Evolutionary conservation across 495 filamentous ascomycete species (phyloP).

Genomic region (Penicillium subrubescens): DNA sequence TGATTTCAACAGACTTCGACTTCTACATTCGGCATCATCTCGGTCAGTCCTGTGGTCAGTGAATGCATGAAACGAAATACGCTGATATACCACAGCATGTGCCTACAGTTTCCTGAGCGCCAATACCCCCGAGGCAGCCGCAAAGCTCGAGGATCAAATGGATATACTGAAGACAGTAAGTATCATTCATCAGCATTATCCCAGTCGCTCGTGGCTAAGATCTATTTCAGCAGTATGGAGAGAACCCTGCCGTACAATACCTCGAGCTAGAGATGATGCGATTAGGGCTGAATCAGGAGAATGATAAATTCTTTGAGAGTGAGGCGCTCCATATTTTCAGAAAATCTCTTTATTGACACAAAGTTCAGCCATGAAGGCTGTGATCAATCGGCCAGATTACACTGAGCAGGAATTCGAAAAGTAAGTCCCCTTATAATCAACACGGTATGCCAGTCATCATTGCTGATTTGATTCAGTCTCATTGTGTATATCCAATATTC

Average conservation of each 20-base stretch:
- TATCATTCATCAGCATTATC: too few species aligned
- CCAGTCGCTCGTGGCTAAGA: not conserved
- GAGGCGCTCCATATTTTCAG: not conserved
- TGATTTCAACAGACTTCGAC: constrained; percentile 40
- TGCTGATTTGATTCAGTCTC: not conserved
- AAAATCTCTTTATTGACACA: not conserved
- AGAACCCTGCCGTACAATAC: constrained; percentile 64
- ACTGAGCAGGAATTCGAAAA: not conserved
- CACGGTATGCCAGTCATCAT: not conserved
- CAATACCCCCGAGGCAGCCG: constrained; percentile 5
- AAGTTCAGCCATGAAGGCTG: not conserved
- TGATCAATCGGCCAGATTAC: not conserved
- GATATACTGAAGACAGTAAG: constrained; percentile 25
- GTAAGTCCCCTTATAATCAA: not conserved
- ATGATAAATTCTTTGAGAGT: not conserved
- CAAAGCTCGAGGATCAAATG: constrained; percentile 9
- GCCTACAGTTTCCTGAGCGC: constrained; percentile 17
- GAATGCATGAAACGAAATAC: not conserved
- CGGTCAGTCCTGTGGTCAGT: constrained; percentile 13
- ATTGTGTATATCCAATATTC: not conserved
- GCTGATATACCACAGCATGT: constrained; percentile 24
- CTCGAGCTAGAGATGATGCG: constrained; percentile 3
- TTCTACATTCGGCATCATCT: constrained; percentile 62
- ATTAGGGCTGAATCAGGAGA: not conserved
- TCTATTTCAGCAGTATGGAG: constrained; percentile 53